Evolutionary conservation across 345 rosid species (phyloP), one percentile per base, ranked within the genome.

Genomic region (Atalantia buxifolia): DNA sequence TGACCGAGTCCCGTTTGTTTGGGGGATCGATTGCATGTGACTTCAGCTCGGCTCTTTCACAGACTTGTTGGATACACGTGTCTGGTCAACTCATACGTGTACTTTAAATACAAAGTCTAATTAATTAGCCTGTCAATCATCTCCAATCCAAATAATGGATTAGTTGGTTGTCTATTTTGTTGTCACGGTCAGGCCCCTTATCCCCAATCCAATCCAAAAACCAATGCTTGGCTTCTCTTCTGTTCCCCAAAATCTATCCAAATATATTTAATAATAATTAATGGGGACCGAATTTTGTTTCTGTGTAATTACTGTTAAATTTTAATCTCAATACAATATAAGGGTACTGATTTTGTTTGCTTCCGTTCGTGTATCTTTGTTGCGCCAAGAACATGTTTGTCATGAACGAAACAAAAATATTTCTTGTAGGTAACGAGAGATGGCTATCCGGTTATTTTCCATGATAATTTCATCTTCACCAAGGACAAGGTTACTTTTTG

Each of bases 361-460:
- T 63, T 61, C 10, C 6, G 55, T 7, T 33, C 59, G 35, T 22
- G n/a, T 40, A 63, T 48, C 62, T 53, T 66, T 19, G n/a, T 18
- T 73, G 28, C 79, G 57, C 59, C 10, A 53, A 63, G 79, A 71
- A 71, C 67, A 68, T 71, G 69, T 40, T 38, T 76, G 57, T 63
- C 6, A 75, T 80, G 69, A 84, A 69, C 65, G 77, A 83, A 81
- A 60, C 62, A 79, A 60, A 25, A 71, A 48, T 85, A 68, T 79
- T 82, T 68, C 63, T 40, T 83, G 80, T 77, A 92, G 94, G 97
- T 92, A 69, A 92, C 94, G 6, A 87, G 48, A 75, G 97, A 90
- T 87, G 88, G 78, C 48, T 89, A 83, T 66, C 93, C 97, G 35
- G 84, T 90, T 77, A 88, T 87, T 80, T 92, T 89, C 83, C 97